phyloP scores from a whole-genome alignment of 305 asterid genomes.

The Lippia alba region DNA sequence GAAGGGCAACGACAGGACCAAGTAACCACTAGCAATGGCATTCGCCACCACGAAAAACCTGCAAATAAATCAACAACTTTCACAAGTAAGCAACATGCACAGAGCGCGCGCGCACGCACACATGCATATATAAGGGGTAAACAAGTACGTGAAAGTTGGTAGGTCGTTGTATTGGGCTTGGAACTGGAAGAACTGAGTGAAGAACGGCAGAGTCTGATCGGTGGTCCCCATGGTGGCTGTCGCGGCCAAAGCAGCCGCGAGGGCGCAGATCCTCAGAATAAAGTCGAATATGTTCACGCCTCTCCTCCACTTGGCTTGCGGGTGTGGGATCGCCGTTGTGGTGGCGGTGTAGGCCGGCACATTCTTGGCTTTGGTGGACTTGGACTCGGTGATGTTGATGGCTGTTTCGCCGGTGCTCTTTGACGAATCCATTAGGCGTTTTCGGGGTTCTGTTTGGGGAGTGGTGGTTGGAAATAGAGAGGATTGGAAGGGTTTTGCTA shows the following conservation, averaged over 20 bases:
- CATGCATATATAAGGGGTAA: not conserved
- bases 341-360: constrained; percentile 29
- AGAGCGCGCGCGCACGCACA: not conserved
- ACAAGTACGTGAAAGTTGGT: constrained; percentile 66
- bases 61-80: not conserved
- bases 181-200: constrained; percentile 79
- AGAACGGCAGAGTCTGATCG: constrained; percentile 78
- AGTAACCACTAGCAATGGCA: constrained; percentile 71
- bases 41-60: constrained; percentile 78
- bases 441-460: not conserved
- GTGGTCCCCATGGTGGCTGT: constrained; percentile 78
- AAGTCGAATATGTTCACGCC: constrained; percentile 72
- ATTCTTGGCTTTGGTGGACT: constrained; percentile 48
- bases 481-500: not conserved
- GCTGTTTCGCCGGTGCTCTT: constrained; percentile 53
- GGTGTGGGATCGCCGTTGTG: constrained; percentile 38
- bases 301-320: constrained; percentile 49
- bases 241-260: constrained; percentile 65
- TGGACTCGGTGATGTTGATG: constrained; percentile 46
- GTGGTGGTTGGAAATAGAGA: no score
- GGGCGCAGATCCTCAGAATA: constrained; percentile 62
- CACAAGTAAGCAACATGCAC: not conserved
- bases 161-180: constrained; percentile 82
- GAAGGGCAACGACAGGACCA: constrained; percentile 80
- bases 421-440: constrained; percentile 44